Evolutionary conservation across 1,284 basidiomycete species (phyloP).

Genomic region (Gastroboletus turbinatus): DNA sequence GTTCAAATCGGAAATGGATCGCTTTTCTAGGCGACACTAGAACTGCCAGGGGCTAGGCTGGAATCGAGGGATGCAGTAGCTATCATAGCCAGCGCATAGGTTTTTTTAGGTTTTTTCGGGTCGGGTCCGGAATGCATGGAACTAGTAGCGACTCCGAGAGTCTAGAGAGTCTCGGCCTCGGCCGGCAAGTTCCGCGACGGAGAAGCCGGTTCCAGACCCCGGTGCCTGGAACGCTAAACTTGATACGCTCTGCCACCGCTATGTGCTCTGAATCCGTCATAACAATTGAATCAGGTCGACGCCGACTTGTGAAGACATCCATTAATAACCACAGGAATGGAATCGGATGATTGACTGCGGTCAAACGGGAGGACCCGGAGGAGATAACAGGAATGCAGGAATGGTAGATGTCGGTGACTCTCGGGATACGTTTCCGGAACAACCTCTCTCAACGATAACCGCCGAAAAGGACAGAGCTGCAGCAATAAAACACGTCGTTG

Average conservation of each 20-base stretch:
- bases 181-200: neutral
- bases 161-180: neutral
- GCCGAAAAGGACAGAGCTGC: neutral
- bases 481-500: neutral
- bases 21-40: neutral
- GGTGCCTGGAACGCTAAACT: neutral
- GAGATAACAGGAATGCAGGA: neutral
- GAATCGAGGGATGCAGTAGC: neutral
- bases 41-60: too few species aligned
- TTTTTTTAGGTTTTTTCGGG: neutral
- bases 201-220: neutral
- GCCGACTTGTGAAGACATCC: neutral
- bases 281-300: neutral
- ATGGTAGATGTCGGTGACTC: neutral
- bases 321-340: neutral
- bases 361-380: neutral
- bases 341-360: neutral
- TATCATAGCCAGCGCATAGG: neutral
- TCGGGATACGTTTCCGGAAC: neutral
- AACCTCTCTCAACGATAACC: neutral
- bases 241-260: too few species aligned
- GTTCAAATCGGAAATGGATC: neutral
- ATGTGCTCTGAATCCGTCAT: neutral
- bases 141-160: neutral
- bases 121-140: neutral